Evolutionary conservation across 2,329 filamentous ascomycete genomes (phyloP), one percentile per base, ranked within the genome.

Genomic region (Pyricularia sp.): DNA sequence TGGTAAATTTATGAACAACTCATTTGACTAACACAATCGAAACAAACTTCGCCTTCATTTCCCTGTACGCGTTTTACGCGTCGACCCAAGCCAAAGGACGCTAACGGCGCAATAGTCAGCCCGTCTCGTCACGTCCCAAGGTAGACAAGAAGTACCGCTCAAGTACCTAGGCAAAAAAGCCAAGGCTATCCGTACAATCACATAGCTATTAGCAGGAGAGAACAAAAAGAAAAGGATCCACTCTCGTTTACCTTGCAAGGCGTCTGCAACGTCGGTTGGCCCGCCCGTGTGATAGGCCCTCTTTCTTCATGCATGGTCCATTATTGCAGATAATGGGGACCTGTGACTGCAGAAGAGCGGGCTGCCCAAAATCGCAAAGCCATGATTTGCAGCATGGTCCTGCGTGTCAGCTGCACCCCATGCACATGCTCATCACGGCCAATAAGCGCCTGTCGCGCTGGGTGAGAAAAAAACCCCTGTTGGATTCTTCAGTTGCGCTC

Each of bases 321-420:
- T 28, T 61, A n/a, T 42, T 33, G 23, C 5, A 61, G 58, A 61
- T 28, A 61, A 28, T 25, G n/a, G 58, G 58, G 28, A 30, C 23
- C 58, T 61, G 23, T 61, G 58, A 28, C 23, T 25, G 58, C 42
- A 55, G 42, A 55, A 55, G 42, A 55, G 42, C 42, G 42, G 42
- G 42, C 42, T 55, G 28, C 20, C 42, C 42, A 55, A 55, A 55
- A 55, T 55, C 42, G 42, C 42, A 55, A 55, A 26, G 23, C 23
- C 58, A 61, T 61, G 58, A 61, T 61, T 61, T 61, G 58, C 58
- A 61, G 58, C 58, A 61, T 55, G 58, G 58, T 61, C 9, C 58
- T 61, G 58, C 58, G 58, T 61, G 58, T 61, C 58, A 61, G 58
- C 58, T 61, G 58, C 58, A 61, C 58, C 58, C 58, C 58, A 61